Evolutionary conservation across 441 rosid species (phyloP), one percentile per base, ranked within the genome.

Genomic region (Codiaeum variegatum): DNA sequence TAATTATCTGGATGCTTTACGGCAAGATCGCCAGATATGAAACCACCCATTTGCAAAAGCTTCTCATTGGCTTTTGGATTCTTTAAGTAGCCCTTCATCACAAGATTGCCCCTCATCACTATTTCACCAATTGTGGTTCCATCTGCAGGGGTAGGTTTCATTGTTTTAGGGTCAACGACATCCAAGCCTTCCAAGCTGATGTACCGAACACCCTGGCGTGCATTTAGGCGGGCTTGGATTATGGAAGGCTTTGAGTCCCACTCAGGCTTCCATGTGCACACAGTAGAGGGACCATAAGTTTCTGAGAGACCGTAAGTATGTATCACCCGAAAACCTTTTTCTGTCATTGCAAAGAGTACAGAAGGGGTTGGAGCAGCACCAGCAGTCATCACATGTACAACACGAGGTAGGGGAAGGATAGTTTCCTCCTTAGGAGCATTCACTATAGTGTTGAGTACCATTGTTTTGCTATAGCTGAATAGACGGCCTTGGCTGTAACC

Each of bases 291-390:
- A 19, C 98, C 99, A 32, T 84, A 88, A 58, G 93, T 93, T 85
- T 95, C 97, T 6, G 99, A 88, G 70, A 91, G 96, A 40, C 99
- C 98, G 55, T 91, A 93, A 5, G 92, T 84, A 86, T 93, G 97
- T 32, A 94, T 79, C 52, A 90, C 91, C 5, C 86, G 84, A 80
- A 95, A 93, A 69, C 97, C 98, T 34, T 80, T 86, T 66, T 87
- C 84, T 29, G 89, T 81, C 97, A 93, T 91, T 44, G 83, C 82
- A 62, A 68, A 81, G 83, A 91, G 91, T 44, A 90, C 80, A 5
- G 96, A 83, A 59, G 93, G 91, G 2, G 99, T 96, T 1, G 98
- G 97, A 18, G 98, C 88, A 36, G 96, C 96, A 65, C 98, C 99
- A 18, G 90, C 98, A 0, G 97, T 95, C 87, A 82, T 91, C 26